Percentiles rank a stretch among this genome's conserved stretches.
Conservation (phyloP, 2,329 filamentous ascomycete genomes). For the Colletotrichum scovillei region DNA sequence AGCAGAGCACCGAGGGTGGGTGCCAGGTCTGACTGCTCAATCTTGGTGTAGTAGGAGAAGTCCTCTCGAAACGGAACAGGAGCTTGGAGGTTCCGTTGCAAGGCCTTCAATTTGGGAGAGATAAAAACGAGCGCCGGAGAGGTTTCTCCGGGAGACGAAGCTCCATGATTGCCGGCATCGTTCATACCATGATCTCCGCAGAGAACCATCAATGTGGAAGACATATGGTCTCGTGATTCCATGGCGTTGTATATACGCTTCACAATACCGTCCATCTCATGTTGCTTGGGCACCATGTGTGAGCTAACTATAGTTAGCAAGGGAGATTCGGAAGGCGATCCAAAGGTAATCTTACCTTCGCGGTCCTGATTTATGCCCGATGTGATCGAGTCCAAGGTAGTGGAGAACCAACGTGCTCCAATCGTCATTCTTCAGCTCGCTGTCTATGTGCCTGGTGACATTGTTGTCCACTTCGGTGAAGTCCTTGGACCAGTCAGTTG, state of each 20-base stretch:
- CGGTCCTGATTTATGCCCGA: conserved; percentile 95
- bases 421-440: conserved; percentile 80
- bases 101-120: conserved; percentile 79
- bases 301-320: conserved; percentile 61
- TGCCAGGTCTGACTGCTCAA: conserved; percentile 96
- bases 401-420: conserved; percentile 97
- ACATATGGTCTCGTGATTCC: conserved; percentile 74
- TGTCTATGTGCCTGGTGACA: conserved; percentile 88
- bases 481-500: conserved; percentile 68
- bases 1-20: conserved; percentile 89
- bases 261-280: conserved; percentile 91
- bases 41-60: conserved; percentile 83
- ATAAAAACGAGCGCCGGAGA: conserved; percentile 93
- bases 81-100: conserved; percentile 56
- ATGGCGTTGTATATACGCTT: conserved; percentile 81
- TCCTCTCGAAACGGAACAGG: conserved; percentile 73
- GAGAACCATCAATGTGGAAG: conserved; percentile 84
- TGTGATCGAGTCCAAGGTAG: conserved; percentile 95
- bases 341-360: conserved; percentile 68
- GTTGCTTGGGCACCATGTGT: conserved; percentile 93
- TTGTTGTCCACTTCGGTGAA: conserved; percentile 98
- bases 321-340: neutral
- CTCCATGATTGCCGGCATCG: conserved; percentile 95
- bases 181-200: conserved; percentile 99
- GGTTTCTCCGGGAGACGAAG: conserved; percentile 92